Percentiles rank a stretch among this genome's conserved stretches.
These are phyloP conservation scores for Tetradesmus obliquus DNA, from an alignment of 139 green algal species.

Conservation along the genomic window DNA sequence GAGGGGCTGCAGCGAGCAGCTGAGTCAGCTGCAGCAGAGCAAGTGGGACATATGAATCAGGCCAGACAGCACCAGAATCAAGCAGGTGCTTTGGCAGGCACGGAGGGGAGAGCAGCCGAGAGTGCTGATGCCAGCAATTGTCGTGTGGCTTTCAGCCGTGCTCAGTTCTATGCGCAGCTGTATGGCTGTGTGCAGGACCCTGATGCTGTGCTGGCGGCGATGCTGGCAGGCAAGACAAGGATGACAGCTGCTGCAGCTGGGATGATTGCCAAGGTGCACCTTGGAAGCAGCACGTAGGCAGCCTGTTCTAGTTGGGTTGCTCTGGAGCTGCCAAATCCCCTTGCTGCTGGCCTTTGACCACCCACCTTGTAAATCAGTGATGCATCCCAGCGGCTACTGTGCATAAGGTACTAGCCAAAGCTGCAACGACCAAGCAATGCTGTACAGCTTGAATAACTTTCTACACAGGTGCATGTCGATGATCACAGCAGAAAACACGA, in stretches of 20 bases:
- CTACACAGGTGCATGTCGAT: too few species aligned
- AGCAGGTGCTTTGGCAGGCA: too few species aligned
- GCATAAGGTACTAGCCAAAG: too few species aligned
- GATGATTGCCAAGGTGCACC: not conserved
- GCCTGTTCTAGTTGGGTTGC: too few species aligned
- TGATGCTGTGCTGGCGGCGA: not conserved
- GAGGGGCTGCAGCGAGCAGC: not conserved
- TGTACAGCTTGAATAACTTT: too few species aligned
- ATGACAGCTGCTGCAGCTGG: constrained; percentile 2
- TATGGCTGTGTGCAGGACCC: constrained; percentile 9
- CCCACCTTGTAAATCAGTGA: too few species aligned
- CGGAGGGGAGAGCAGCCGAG: not conserved
- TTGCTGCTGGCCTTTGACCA: too few species aligned
- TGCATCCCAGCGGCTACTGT: too few species aligned
- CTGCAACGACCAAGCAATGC: too few species aligned
- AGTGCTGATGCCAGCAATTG: not conserved
- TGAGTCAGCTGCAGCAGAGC: not conserved
- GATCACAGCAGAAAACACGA: too few species aligned
- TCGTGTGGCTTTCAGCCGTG: not conserved
- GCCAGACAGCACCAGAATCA: not conserved
- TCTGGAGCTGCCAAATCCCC: too few species aligned
- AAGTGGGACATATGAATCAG: not conserved
- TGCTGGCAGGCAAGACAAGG: not conserved
- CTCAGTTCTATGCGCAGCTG: not conserved
- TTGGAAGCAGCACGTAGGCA: not conserved